Conservation (phyloP, 805 yeast genomes). For the Pichia pseudocactophila region DNA sequence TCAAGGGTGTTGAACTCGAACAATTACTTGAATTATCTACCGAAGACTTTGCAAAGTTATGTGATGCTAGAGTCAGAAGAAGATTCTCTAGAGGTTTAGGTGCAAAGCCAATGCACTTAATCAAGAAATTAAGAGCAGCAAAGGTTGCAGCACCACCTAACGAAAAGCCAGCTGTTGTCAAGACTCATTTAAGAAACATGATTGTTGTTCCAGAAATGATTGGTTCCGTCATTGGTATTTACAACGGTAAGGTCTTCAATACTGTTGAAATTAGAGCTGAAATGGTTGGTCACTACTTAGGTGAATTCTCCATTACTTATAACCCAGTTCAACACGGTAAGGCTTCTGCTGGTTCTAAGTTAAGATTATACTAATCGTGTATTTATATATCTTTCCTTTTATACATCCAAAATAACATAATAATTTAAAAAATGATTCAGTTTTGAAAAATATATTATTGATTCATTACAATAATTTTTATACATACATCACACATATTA, state of each 20-base stretch:
- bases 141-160: conserved; percentile 81
- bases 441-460: too few species aligned
- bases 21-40: conserved; percentile 88
- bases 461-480: too few species aligned
- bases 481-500: too few species aligned
- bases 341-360: conserved; percentile 30
- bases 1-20: conserved; percentile 97
- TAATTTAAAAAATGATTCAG: not conserved
- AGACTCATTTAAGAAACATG: conserved; percentile 99
- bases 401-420: conserved; percentile 1
- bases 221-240: conserved; percentile 96
- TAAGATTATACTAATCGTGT: conserved; percentile 28
- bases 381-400: conserved; percentile 9
- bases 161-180: conserved; percentile 96
- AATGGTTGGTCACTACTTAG: conserved; percentile 99
- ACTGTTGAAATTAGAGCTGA: conserved; percentile 97
- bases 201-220: conserved; percentile 99
- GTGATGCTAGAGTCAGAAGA: conserved; percentile 99
- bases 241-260: conserved; percentile 99
- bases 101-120: conserved; percentile 89
- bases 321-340: conserved; percentile 99
- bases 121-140: conserved; percentile 96
- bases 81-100: conserved; percentile 97
- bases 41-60: conserved; percentile 94
- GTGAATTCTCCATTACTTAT: conserved; percentile 99